phyloP scores from a whole-genome alignment of 2,329 filamentous ascomycete species.

The Ophiostoma fasciatum region DNA sequence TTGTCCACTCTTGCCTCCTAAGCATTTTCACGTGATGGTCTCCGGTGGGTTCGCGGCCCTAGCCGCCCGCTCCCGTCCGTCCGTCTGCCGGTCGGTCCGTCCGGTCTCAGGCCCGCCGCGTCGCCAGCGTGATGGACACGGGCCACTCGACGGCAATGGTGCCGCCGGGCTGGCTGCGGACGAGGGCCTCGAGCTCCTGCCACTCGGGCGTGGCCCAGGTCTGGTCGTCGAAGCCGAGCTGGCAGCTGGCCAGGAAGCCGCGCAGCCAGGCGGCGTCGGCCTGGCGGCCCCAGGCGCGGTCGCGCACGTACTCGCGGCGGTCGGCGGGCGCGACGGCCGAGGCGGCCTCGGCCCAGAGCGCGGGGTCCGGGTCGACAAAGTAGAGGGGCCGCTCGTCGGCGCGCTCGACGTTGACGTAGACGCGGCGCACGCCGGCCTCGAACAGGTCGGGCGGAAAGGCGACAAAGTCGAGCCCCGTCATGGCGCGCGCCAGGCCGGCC shows the following conservation, averaged over 20 bases:
- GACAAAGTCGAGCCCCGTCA: conserved; percentile 10
- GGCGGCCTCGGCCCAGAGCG: conserved; percentile 5
- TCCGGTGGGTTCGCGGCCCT: too few species aligned
- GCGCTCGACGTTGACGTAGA: conserved; percentile 6
- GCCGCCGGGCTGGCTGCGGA: conserved; percentile 4
- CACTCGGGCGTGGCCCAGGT: conserved; percentile 11
- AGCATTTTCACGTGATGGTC: too few species aligned
- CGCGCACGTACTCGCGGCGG: background rate
- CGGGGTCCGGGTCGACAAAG: conserved; percentile 9
- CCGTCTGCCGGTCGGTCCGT: too few species aligned
- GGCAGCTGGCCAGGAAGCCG: conserved; percentile 11
- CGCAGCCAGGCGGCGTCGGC: conserved; percentile 11
- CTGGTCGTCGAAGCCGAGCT: conserved; percentile 11
- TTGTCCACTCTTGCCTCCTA: too few species aligned
- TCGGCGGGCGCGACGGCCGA: conserved; percentile 3
- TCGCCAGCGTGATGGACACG: conserved; percentile 11
- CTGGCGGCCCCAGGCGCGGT: conserved; percentile 9
- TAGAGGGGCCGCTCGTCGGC: conserved; percentile 4
- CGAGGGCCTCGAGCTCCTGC: conserved; percentile 9
- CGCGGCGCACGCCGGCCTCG: conserved; percentile 6
- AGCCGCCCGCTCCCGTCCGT: too few species aligned
- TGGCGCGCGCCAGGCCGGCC: conserved; percentile 8
- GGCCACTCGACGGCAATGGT: conserved; percentile 10
- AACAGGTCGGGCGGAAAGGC: conserved; percentile 9
- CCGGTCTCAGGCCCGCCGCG: too few species aligned